Evolutionary conservation across 2,329 filamentous ascomycete genomes (phyloP).

Genomic region (Aspergillus glaucus): DNA sequence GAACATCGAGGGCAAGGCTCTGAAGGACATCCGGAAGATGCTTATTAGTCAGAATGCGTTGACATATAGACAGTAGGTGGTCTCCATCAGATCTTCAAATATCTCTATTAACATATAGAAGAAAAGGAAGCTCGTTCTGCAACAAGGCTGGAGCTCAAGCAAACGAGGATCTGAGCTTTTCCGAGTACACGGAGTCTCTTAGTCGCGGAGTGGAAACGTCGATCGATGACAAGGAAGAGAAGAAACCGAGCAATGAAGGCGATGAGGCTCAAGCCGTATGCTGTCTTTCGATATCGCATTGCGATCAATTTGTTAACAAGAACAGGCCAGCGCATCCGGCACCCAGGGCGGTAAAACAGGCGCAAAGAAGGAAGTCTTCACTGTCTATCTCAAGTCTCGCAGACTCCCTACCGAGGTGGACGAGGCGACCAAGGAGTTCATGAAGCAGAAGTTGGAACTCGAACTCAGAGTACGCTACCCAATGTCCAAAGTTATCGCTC

Average conservation of each 20-base stretch:
- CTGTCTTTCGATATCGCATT: no score
- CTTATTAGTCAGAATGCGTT: constrained; percentile 1
- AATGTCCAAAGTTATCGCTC: not conserved
- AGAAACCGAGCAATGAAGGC: no score
- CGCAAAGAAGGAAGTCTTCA: not conserved
- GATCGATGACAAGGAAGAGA: no score
- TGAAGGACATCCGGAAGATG: not conserved
- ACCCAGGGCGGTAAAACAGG: not conserved
- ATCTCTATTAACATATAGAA: not conserved
- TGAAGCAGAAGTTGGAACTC: not conserved
- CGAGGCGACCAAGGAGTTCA: not conserved
- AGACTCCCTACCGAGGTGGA: not conserved
- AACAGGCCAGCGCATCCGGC: not conserved
- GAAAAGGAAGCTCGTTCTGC: not conserved
- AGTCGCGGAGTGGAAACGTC: no score
- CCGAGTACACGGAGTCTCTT: not conserved
- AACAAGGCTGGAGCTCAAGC: not conserved
- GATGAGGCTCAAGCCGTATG: no score
- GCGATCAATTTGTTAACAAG: not conserved
- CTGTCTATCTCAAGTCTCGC: not conserved
- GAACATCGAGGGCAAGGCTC: not conserved
- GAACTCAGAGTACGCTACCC: not conserved
- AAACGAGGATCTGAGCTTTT: not conserved
- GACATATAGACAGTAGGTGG: not conserved
- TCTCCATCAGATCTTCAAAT: not conserved